These are phyloP conservation scores for Daldinia decipiens DNA, from an alignment of 495 filamentous ascomycete species.

Conservation along the genomic window DNA sequence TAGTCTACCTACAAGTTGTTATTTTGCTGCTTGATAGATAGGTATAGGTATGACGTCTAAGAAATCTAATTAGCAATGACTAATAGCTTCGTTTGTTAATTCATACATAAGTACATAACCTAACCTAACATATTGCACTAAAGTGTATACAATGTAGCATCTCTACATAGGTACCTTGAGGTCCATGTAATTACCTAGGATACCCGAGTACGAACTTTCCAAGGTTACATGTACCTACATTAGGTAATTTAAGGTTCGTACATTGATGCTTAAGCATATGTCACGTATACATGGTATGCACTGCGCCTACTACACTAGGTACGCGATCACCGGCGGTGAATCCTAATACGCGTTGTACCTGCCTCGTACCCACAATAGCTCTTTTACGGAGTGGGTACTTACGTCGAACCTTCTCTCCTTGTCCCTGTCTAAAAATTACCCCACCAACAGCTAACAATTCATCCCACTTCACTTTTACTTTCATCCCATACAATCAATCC, in stretches of 20 bases:
- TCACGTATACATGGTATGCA: neutral
- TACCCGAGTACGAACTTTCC: too few species aligned
- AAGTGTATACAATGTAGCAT: too few species aligned
- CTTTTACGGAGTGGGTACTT: slow-evolving; percentile 1
- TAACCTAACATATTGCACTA: too few species aligned
- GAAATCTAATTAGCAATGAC: too few species aligned
- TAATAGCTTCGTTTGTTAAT: too few species aligned
- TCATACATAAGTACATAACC: too few species aligned
- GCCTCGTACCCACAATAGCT: slow-evolving; percentile 12
- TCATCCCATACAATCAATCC: neutral
- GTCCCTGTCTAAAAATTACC: slow-evolving; percentile 2
- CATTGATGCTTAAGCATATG: neutral
- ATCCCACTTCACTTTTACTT: slow-evolving; percentile 7
- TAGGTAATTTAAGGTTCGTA: neutral
- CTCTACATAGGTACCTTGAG: too few species aligned
- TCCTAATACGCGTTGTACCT: neutral
- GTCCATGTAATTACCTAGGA: too few species aligned
- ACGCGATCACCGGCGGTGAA: slow-evolving; percentile 6
- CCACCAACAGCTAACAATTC: slow-evolving; percentile 8
- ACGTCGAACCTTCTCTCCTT: neutral
- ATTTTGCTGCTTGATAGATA: neutral
- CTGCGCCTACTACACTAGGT: neutral
- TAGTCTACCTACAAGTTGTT: neutral
- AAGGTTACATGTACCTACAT: too few species aligned
- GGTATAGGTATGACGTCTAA: too few species aligned